These are phyloP conservation scores for Ophiocordyceps camponoti-floridani DNA, from an alignment of 2,329 filamentous ascomycete species.

Conservation along the genomic window DNA sequence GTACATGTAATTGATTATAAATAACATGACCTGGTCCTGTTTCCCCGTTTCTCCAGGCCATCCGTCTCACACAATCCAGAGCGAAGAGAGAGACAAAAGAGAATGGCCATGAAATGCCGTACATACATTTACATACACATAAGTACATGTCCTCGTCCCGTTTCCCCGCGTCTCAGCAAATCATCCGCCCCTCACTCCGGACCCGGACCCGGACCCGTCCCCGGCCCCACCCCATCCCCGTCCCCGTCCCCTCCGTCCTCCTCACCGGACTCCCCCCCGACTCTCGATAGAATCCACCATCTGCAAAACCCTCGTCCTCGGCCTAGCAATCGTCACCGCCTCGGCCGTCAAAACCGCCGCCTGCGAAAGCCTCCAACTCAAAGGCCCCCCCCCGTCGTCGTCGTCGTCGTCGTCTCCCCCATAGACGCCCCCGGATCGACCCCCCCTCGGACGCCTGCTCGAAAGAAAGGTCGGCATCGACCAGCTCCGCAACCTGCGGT, in stretches of 20 bases:
- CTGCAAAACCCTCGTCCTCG: constrained; percentile 27
- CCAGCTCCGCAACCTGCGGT: constrained; percentile 18
- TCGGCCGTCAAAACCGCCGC: constrained; percentile 24
- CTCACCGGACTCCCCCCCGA: constrained; percentile 19
- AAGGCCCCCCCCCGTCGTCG: neutral
- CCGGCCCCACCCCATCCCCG: neutral
- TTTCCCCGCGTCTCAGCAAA: neutral
- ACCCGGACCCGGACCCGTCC: too few relatives aligned
- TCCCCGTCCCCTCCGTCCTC: neutral
- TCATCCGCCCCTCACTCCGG: too few relatives aligned
- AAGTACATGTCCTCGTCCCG: too few relatives aligned
- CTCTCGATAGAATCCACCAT: constrained; percentile 40
- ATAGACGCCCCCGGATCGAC: too few relatives aligned
- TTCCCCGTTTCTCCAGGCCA: too few relatives aligned
- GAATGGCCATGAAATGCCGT: neutral
- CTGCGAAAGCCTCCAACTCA: neutral
- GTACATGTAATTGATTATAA: too few relatives aligned
- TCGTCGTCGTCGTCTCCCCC: too few relatives aligned
- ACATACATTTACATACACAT: constrained; percentile 1
- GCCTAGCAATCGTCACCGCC: constrained; percentile 23
- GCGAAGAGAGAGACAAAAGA: too few relatives aligned
- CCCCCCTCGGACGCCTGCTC: too few relatives aligned
- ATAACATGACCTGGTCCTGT: too few relatives aligned
- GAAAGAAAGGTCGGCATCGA: neutral
- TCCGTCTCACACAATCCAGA: too few relatives aligned